Conservation (phyloP, 768 basidiomycete species). For the Lactarius pseudohatsudake region DNA sequence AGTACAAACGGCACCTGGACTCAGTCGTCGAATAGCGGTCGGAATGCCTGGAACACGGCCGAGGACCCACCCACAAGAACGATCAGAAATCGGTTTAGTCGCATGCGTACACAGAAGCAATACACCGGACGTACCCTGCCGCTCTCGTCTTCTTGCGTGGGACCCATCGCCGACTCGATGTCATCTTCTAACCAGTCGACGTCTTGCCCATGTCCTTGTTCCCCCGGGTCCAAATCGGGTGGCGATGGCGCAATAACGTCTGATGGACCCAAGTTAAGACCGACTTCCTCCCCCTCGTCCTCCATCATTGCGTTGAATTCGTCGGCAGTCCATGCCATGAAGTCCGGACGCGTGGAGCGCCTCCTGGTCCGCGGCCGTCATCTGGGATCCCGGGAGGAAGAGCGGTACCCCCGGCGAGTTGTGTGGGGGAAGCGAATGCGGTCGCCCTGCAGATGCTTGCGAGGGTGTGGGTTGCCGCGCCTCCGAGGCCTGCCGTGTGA, state of each 20-base stretch:
- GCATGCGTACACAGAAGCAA: neutral
- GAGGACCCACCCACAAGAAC: constrained; percentile 5
- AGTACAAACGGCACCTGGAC: neutral
- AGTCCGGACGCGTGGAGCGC: constrained; percentile 60
- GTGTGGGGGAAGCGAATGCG: neutral
- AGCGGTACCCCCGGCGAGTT: constrained; percentile 33
- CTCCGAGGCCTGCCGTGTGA: constrained; percentile 29
- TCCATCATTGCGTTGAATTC: constrained; percentile 62
- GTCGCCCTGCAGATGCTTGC: neutral
- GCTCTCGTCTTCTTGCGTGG: constrained; percentile 27
- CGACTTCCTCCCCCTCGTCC: constrained; percentile 57
- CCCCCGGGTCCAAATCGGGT: constrained; percentile 6
- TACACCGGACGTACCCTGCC: constrained; percentile 20
- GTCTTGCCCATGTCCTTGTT: constrained; percentile 7
- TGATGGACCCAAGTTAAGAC: constrained; percentile 18
- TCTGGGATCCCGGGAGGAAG: constrained; percentile 38
- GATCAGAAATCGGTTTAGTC: neutral
- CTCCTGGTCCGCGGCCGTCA: constrained; percentile 54
- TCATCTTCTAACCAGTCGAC: constrained; percentile 21
- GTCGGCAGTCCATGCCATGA: constrained; percentile 60
- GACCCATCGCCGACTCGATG: constrained; percentile 27
- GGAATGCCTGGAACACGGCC: constrained; percentile 19
- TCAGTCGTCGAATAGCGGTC: constrained; percentile 29
- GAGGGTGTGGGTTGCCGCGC: constrained; percentile 18
- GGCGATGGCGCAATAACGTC: constrained; percentile 12